These are phyloP conservation scores for Picea glauca DNA, from an alignment of 75 land plant genomes.

Conservation along the genomic window DNA sequence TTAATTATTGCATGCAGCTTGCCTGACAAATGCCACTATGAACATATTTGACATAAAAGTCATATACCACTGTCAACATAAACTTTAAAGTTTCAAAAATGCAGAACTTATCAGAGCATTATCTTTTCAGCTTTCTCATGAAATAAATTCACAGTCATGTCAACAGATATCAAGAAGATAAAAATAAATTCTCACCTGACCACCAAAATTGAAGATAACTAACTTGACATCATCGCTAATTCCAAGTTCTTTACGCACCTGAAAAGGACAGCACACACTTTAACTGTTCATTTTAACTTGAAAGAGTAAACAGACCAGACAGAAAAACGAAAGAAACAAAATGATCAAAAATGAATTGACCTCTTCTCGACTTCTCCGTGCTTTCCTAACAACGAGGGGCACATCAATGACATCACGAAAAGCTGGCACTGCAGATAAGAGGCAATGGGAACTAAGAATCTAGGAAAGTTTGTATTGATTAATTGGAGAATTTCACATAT, in stretches of 20 bases:
- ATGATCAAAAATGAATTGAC: slow-evolving; percentile 24
- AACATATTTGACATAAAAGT: too few species aligned
- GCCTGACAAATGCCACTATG: too few species aligned
- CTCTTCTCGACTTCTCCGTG: slow-evolving; percentile 74
- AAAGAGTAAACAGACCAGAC: neutral
- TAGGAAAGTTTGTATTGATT: neutral
- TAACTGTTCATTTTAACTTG: neutral
- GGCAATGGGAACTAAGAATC: slow-evolving; percentile 4
- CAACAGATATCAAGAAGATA: neutral
- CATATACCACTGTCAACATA: too few species aligned
- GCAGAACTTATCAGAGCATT: too few species aligned
- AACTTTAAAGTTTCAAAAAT: too few species aligned
- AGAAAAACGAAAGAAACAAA: neutral
- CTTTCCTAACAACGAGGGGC: slow-evolving; percentile 85
- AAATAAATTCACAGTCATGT: neutral
- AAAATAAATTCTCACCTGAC: slow-evolving; percentile 58
- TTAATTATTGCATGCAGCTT: too few species aligned
- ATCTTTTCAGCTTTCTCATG: neutral
- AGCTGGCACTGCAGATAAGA: slow-evolving; percentile 90
- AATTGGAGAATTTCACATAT: neutral
- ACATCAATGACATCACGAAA: slow-evolving; percentile 99
- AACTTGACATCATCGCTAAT: slow-evolving; percentile 72
- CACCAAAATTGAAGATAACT: slow-evolving; percentile 94
- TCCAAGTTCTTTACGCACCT: slow-evolving; percentile 95
- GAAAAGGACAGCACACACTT: neutral